Evolutionary conservation across 2,329 filamentous ascomycete species (phyloP).

Genomic region (Torrubiellomyces zombiae): DNA sequence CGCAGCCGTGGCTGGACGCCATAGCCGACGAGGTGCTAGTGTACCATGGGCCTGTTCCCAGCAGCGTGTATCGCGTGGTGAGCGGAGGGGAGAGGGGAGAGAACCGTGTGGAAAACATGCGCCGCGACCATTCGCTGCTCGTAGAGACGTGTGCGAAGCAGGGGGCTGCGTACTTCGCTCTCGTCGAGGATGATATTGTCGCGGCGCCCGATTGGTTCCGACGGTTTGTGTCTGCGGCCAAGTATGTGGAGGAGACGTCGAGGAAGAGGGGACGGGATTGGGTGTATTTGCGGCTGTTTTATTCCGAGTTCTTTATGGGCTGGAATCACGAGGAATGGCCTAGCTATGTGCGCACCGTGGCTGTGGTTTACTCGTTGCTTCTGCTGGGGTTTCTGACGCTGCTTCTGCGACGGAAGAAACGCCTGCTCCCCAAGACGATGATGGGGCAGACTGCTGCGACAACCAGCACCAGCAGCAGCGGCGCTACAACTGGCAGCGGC

Average conservation of each 20-base stretch:
- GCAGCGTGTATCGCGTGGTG: conserved; percentile 2
- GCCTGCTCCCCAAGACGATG: too few species aligned
- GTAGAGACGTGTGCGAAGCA: conserved; percentile 14
- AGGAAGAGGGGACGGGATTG: conserved; percentile 10
- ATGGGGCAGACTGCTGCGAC: too few species aligned
- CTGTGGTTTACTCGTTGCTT: conserved; percentile 10
- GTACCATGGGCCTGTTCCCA: conserved; percentile 8
- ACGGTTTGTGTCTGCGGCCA: conserved; percentile 12
- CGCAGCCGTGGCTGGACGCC: conserved; percentile 13
- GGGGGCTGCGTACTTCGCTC: conserved; percentile 16
- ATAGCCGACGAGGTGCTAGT: conserved; percentile 18
- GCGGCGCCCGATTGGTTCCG: conserved; percentile 17
- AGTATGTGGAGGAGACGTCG: conserved; percentile 11
- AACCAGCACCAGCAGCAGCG: too few species aligned
- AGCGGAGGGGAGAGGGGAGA: conserved; percentile 10
- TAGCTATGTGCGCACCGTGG: conserved; percentile 11
- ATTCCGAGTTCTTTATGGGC: conserved; percentile 20
- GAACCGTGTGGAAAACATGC: conserved; percentile 17
- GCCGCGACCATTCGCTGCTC: conserved; percentile 16
- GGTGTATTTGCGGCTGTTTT: conserved; percentile 21
- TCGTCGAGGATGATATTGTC: conserved; percentile 21
- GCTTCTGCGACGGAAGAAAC: conserved; percentile 1
- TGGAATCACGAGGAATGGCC: conserved; percentile 21
- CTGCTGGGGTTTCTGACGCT: conserved; percentile 7
- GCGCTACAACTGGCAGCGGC: too few species aligned